Evolutionary conservation across 805 yeast species (phyloP).

Genomic region (Wickerhamomyces chambardii): DNA sequence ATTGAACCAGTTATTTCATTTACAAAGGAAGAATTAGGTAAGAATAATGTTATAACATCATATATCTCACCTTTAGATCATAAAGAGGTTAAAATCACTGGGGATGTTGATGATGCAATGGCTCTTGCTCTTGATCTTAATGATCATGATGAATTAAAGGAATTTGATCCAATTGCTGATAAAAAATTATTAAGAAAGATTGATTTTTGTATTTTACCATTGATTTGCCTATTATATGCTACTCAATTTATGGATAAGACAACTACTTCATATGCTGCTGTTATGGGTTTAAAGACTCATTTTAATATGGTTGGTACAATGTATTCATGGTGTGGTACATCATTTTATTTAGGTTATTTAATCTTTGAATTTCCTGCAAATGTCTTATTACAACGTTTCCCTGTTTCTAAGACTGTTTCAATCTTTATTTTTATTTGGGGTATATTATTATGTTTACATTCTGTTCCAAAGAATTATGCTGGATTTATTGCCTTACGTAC

Average conservation of each 20-base stretch:
- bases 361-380: constrained; percentile 36
- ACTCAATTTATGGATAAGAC: constrained; percentile 29
- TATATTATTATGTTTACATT: constrained; percentile 21
- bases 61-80: too few species aligned
- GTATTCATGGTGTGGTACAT: constrained; percentile 34
- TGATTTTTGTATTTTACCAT: constrained; percentile 22
- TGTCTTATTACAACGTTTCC: constrained; percentile 29
- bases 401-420: constrained; percentile 28
- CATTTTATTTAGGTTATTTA: constrained; percentile 38
- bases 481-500: constrained; percentile 31
- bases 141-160: too few species aligned
- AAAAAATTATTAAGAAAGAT: constrained; percentile 9
- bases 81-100: too few species aligned
- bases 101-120: too few species aligned
- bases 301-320: constrained; percentile 25
- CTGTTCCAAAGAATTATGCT: constrained; percentile 24
- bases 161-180: too few species aligned
- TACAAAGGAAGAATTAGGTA: too few species aligned
- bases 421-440: constrained; percentile 29
- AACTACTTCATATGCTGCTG: constrained; percentile 26
- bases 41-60: too few species aligned
- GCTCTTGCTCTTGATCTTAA: too few species aligned
- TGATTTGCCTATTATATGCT: constrained; percentile 32
- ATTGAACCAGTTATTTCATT: too few species aligned
- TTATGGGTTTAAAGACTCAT: constrained; percentile 27